Evolutionary conservation across 1,284 basidiomycete species (phyloP).

Genomic region (Sanguinoderma infundibulare): DNA sequence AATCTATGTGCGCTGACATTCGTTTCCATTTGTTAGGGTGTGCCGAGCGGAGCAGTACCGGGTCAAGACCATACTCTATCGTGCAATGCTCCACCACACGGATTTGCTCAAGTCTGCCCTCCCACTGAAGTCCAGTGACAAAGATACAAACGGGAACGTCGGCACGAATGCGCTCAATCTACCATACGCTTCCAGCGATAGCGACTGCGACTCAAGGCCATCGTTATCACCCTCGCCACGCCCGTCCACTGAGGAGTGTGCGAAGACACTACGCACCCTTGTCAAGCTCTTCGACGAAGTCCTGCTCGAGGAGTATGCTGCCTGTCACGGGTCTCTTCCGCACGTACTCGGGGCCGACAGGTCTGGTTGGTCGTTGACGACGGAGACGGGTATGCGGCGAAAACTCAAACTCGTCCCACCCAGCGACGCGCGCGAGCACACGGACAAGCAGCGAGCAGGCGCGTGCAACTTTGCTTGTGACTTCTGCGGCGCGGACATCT

Average conservation of each 20-base stretch:
- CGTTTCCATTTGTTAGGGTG: constrained; percentile 49
- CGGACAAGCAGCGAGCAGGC: neutral
- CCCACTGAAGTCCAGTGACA: neutral
- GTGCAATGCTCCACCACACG: constrained; percentile 50
- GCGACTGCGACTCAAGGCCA: neutral
- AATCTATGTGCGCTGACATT: constrained; percentile 10
- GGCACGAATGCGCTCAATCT: neutral
- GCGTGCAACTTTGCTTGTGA: constrained; percentile 57
- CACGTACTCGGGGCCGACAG: constrained; percentile 24
- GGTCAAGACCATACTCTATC: constrained; percentile 65
- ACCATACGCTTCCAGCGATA: neutral
- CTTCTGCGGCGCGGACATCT: constrained; percentile 78
- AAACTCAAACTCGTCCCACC: constrained; percentile 6
- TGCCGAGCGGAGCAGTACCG: constrained; percentile 77
- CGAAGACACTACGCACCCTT: neutral
- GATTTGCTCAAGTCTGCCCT: constrained; percentile 30
- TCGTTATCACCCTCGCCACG: neutral
- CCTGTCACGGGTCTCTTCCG: constrained; percentile 37
- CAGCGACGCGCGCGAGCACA: neutral
- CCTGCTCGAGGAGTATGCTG: constrained; percentile 56
- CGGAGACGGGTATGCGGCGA: neutral
- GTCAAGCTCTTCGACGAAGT: constrained; percentile 58
- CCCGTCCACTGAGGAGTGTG: neutral
- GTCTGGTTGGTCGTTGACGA: constrained; percentile 7
- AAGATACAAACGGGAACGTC: neutral